Conservation (phyloP, 495 filamentous ascomycete species). For the Talaromyces adpressus region DNA sequence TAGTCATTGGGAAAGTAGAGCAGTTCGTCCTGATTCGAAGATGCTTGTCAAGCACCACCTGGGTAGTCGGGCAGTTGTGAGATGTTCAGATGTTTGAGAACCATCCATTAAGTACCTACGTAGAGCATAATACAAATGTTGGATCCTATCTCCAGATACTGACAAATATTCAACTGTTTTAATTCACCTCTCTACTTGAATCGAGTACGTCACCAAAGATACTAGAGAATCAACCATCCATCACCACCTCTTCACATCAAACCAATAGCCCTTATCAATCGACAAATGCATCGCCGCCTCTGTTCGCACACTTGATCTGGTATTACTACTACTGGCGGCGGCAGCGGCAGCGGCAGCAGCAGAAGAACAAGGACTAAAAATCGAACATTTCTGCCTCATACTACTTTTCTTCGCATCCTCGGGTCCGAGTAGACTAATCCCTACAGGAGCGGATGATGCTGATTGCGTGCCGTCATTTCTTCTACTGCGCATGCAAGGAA, state of each 20-base stretch:
- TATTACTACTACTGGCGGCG: background rate
- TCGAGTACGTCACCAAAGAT: background rate
- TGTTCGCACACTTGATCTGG: constrained; percentile 16
- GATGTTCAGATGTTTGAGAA: too few species aligned
- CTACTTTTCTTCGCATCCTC: constrained; percentile 1
- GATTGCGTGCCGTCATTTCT: background rate
- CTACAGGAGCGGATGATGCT: constrained; percentile 4
- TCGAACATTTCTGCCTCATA: constrained; percentile 10
- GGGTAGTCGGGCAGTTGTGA: too few species aligned
- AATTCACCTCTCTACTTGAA: background rate
- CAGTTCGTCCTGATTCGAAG: too few species aligned
- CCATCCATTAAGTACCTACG: too few species aligned
- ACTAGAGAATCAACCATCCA: background rate
- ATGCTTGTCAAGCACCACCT: too few species aligned
- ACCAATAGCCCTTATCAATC: constrained; percentile 32
- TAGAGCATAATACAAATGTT: too few species aligned
- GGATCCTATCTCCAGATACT: background rate
- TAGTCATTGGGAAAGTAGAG: too few species aligned
- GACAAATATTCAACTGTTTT: background rate
- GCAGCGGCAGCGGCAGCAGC: background rate
- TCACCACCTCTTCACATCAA: constrained; percentile 10
- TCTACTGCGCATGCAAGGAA: constrained; percentile 21
- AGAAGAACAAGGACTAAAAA: constrained; percentile 8
- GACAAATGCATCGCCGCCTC: constrained; percentile 26
- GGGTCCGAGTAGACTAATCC: constrained; percentile 12